These are phyloP conservation scores for Pleochaeta shiraiana DNA, from an alignment of 2,329 filamentous ascomycete species.

Conservation along the genomic window DNA sequence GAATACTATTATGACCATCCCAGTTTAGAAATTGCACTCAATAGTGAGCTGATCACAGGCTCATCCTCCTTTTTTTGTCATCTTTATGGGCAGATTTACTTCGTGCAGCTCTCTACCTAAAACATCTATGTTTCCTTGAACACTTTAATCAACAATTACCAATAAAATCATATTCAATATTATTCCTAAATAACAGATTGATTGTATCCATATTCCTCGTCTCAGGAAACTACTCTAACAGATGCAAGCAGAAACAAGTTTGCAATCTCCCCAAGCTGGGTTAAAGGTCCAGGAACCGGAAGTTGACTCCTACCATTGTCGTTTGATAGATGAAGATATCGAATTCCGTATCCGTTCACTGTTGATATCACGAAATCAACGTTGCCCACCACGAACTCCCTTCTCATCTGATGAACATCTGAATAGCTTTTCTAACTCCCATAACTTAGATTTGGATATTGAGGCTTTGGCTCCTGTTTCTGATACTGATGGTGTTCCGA, in stretches of 20 bases:
- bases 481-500: too few species aligned
- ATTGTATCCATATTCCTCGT: not conserved
- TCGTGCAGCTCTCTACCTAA: too few species aligned
- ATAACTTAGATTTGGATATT: not conserved
- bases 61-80: too few species aligned
- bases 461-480: too few species aligned
- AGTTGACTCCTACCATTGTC: slow-evolving; percentile 11
- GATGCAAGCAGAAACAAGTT: not conserved
- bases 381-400: slow-evolving; percentile 13
- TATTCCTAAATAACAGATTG: not conserved
- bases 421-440: slow-evolving; percentile 4
- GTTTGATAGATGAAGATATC: slow-evolving; percentile 15
- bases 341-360: slow-evolving; percentile 15
- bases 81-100: too few species aligned
- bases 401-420: slow-evolving; percentile 12
- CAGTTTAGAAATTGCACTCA: too few species aligned
- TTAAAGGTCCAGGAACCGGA: slow-evolving; percentile 4
- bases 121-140: too few species aligned
- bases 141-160: too few species aligned
- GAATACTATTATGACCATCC: too few species aligned
- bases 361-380: slow-evolving; percentile 12
- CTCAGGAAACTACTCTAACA: not conserved
- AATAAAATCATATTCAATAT: not conserved
- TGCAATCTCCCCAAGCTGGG: not conserved
- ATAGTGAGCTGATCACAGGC: too few species aligned